Evolutionary conservation across 306 rosid species (phyloP).

Genomic region (Vachellia pachyceras): DNA sequence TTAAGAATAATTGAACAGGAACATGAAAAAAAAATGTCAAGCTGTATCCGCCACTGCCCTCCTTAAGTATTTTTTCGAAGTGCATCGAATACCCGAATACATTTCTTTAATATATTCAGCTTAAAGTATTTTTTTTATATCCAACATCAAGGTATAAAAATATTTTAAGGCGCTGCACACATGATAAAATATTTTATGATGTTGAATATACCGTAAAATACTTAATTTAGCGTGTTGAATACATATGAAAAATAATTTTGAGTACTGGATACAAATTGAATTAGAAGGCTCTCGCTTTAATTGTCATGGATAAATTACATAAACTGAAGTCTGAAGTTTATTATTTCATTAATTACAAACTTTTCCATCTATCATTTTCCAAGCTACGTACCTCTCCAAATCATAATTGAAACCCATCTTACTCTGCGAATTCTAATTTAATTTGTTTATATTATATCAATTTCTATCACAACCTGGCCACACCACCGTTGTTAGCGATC

Average conservation of each 20-base stretch:
- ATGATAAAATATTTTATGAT: too few relatives aligned
- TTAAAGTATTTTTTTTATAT: too few relatives aligned
- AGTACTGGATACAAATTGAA: neutral
- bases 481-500: neutral
- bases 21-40: neutral
- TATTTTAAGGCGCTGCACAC: too few relatives aligned
- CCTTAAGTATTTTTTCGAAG: too few relatives aligned
- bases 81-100: too few relatives aligned
- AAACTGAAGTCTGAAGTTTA: too few relatives aligned
- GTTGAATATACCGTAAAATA: too few relatives aligned
- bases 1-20: neutral
- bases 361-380: neutral
- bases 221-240: too few relatives aligned
- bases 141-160: too few relatives aligned
- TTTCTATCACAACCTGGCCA: neutral
- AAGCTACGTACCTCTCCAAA: neutral
- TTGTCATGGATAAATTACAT: slow-evolving; percentile 12
- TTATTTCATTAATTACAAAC: neutral
- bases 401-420: slow-evolving; percentile 11
- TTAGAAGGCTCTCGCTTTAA: neutral
- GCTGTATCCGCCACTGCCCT: too few relatives aligned
- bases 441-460: neutral
- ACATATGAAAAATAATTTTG: too few relatives aligned
- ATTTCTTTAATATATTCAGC: too few relatives aligned
- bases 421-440: neutral